Evolutionary conservation across 495 filamentous ascomycete genomes (phyloP), one percentile per base, ranked within the genome.

Genomic region (Neurospora hispaniola): DNA sequence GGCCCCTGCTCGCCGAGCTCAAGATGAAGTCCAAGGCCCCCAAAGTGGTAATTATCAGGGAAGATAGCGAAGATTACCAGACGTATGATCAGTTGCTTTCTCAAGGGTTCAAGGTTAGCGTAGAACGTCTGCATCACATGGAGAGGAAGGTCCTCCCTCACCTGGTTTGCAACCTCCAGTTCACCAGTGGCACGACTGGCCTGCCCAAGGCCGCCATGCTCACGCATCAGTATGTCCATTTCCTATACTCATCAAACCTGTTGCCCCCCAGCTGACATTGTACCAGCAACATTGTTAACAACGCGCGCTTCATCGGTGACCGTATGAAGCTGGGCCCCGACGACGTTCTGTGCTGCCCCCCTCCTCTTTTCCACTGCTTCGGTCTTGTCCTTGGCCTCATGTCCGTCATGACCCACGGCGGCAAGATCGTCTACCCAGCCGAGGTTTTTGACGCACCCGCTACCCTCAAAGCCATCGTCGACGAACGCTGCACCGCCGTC

Each of bases 161-260:
- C 71, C 86, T 91, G 73, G 88, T 92, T 8, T 90, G 87, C 78
- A 92, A 91, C 74, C 82, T 92, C 38, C 90, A 91, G 74, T 92
- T 90, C 80, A 92, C 90, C 46, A 90, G 88, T 77, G 90, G 90
- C 35, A 90, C 90, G 18, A 92, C 90, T 0, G 90, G 90, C 4
- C 86, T 87, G 38, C 90, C 90, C 46, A 92, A 93, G 75, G 90
- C 90, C 5, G 89, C 90, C n/a, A 92, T 91, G 89, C 82, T 93
- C 71, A 91, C 90, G 1, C 90, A 92, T 74, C 84, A 89, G 88
- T 89, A 83, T 68, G 85, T 81, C 23, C 71, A 62, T 23, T 23
- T 68, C 31, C 10, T 18, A 46, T 70, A 69, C 35, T 23, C 59
- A 44, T 68, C 39, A 38, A 14, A 70, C 16, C 46, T 31, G 9